Percentiles rank a stretch among this genome's conserved stretches.
phyloP scores from a whole-genome alignment of 805 yeast species.

The Peterozyma toletana region DNA sequence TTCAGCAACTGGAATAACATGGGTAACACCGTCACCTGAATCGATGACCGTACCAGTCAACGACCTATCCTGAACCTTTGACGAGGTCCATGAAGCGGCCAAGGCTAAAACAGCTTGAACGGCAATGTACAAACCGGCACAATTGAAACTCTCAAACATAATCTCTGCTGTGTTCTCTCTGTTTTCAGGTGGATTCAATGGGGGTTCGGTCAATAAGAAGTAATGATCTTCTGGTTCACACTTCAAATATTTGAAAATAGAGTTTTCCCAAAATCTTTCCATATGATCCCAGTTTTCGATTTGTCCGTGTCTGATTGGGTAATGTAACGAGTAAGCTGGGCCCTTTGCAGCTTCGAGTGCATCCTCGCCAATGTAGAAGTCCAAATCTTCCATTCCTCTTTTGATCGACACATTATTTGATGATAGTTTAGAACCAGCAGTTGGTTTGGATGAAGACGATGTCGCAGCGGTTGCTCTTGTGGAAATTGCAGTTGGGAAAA shows the following conservation, averaged over 20 bases:
- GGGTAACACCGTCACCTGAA: conserved; percentile 98
- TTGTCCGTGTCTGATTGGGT: conserved; percentile 97
- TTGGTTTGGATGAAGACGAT: conserved; percentile 37
- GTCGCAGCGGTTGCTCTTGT: conserved; percentile 45
- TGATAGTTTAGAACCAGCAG: conserved; percentile 17
- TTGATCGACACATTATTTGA: conserved; percentile 49
- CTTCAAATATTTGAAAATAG: conserved; percentile 90
- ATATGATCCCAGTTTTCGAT: conserved; percentile 99
- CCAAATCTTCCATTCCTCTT: conserved; percentile 89
- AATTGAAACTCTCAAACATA: conserved; percentile 97
- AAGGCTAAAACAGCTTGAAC: conserved; percentile 98
- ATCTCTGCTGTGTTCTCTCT: conserved; percentile 98
- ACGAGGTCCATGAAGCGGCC: conserved; percentile 98
- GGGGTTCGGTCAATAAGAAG: conserved; percentile 94
- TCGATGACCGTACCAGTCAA: conserved; percentile 98
- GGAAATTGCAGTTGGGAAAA: conserved; percentile 94
- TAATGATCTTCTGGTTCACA: conserved; percentile 99
- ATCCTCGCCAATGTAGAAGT: conserved; percentile 93
- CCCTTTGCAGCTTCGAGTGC: conserved; percentile 90
- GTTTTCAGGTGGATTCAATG: conserved; percentile 98
- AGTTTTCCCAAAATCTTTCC: conserved; percentile 98
- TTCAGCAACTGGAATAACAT: conserved; percentile 98
- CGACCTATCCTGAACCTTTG: conserved; percentile 91
- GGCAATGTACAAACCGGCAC: conserved; percentile 97
- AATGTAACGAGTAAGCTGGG: conserved; percentile 76